Base-by-base conservation (phyloP, 2,329 filamentous ascomycete species). In the Fusarium incarnatum region DNA sequence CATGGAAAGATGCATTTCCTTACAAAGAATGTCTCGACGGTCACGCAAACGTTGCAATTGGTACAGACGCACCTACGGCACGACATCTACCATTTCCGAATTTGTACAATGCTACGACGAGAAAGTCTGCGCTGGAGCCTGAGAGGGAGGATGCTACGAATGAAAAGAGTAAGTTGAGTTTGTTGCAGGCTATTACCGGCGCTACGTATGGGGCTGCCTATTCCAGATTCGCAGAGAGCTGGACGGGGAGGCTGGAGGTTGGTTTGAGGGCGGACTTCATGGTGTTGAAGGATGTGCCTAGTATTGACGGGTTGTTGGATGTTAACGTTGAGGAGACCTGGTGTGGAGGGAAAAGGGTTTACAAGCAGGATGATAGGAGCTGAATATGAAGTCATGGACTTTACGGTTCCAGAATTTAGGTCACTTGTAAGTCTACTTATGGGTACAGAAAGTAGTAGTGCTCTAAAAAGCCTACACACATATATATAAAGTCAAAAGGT, bases 211-310 rank as follows among this genome's bases (percentile, higher is more conserved):
- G 88, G 0, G 84, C 84, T 7, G 88, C 88, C 2, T 87, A 86
- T 72, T 87, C 85, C 16, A 86, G 83, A n/a, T 89, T 88, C 69
- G 84, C 85, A 2, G 88, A 91, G 32, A 73, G 77, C 4, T 81
- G 83, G 75, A 80, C 86, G 0, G 89, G 89, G 0, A 84, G 81
- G 53, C 72, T 91, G 58, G 81, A 82, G 69, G 77, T 76, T 1
- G 88, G 88, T 0, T 79, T 85, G 73, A 80, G 83, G 68, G 89
- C 89, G 0, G 88, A 91, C 69, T 88, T 91, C 56, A 84, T 86
- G 6, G 75, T 81, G 2, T 3, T 72, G 8, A 41, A 55, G 1
- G 13, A 15, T 6, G 42, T 56, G 12, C 41, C n/a, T 10, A 11
- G 3, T 11, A 56, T 66, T 1, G 55, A 68, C 6, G 44, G 41